These are phyloP conservation scores for Gentiana dahurica DNA, from an alignment of 257 asterid species.

Conservation along the genomic window DNA sequence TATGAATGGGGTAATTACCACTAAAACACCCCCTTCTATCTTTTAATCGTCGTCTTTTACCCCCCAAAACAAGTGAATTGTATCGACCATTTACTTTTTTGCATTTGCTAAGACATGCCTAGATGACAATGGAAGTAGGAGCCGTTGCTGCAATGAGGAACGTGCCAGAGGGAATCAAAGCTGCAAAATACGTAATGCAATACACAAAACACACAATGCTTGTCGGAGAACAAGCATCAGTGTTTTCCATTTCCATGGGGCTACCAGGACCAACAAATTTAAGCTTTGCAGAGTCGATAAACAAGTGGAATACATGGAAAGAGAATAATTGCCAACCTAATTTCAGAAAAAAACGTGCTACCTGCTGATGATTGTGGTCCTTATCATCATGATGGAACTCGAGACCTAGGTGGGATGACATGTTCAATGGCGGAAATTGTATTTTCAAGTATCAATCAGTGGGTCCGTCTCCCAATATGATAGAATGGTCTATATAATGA, in stretches of 20 bases:
- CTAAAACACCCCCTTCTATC: conserved; percentile 5
- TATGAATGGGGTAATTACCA: conserved; percentile 77
- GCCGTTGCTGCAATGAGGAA: conserved; percentile 97
- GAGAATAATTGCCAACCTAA: conserved; percentile 67
- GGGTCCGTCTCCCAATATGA: no score
- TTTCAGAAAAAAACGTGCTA: conserved; percentile 60
- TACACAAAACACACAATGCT: conserved; percentile 86
- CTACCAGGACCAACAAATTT: conserved; percentile 84
- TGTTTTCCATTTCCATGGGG: conserved; percentile 90
- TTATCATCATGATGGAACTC: conserved; percentile 31
- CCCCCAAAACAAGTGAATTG: conserved; percentile 1
- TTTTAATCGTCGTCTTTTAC: conserved; percentile 3
- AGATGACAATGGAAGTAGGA: conserved; percentile 99
- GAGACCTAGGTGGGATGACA: conserved; percentile 8
- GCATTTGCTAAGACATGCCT: conserved; percentile 46
- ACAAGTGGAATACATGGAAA: conserved; percentile 75
- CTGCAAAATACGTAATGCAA: conserved; percentile 79
- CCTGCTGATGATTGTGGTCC: conserved; percentile 77
- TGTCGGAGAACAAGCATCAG: conserved; percentile 89
- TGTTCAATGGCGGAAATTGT: conserved; percentile 21
- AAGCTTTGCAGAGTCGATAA: conserved; percentile 71
- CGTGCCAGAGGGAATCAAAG: conserved; percentile 76
- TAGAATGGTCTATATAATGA: no score
- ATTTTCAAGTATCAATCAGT: conserved; percentile 6
- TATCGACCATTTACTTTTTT: conserved; percentile 7